Base-by-base conservation (phyloP, 1,284 basidiomycete species). In the Termitomyces sp. region DNA sequence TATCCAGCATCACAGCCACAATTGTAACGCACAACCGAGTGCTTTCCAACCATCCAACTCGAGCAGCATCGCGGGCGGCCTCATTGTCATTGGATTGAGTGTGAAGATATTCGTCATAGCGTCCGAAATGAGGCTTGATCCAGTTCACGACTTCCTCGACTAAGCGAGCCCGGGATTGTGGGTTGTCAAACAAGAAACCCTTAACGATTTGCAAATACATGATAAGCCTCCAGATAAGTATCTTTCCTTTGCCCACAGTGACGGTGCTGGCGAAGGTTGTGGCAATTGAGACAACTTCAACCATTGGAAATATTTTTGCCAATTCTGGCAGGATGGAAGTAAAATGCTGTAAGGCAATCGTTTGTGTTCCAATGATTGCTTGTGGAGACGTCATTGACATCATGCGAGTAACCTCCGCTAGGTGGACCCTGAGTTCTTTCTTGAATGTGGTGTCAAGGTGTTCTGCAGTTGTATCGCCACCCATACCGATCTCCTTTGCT, bases 101-200 rank as follows among this genome's bases (percentile, higher is more conserved):
- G 62, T 84, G 82, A 41, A 79, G 69, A 65, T 84, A 89, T 67
- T 93, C 90, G 60, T 97, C 93, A 65, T 90, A 97, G 17, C 82
- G 78, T n/a, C 95, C 95, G 60, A 98, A 90, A 68, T 96, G 89
- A 0, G 94, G 94, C 65, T 94, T 96, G 62, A 98, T 88, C 94
- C 94, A 98, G 21, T 88, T 81, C 3, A 94, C 86, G 36, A 98
- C 83, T 28, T 88, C 86, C 54, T 97, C 95, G 5, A 97, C 86
- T 19, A 99, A 78, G 13, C 91, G 73, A 0, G 87, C 80, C 13
- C 96, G 84, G 8, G 90, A 88, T 54, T 90, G 81, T 3, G 86
- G 73, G 59, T 89, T 84, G 62, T 95, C 91, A 65, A 98, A 97
- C 39, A 97, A 73, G 68, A 90, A 87, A 12, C 90, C 87, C 65